Base-by-base conservation (phyloP, 1,139 yeast genomes). In the Wickerhamomyces sp. region DNA sequence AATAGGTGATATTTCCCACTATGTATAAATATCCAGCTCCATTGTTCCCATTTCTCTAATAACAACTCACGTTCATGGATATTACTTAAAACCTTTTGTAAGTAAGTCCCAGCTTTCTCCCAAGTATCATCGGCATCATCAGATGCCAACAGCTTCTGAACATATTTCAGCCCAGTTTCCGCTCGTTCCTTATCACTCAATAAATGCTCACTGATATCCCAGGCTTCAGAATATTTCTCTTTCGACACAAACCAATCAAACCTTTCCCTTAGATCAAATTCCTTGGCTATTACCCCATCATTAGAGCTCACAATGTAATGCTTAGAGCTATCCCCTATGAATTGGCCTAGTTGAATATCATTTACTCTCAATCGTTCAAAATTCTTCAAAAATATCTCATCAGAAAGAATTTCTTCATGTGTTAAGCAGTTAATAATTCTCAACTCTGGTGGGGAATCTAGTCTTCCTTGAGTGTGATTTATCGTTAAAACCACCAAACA, bases 381-480 rank as follows among this genome's bases (percentile, higher is more conserved):
- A 35, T 77, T 75, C 38, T 72, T 74, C 42, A 89, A 63, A 0
- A 85, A 79, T 8, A 92, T 70, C 54, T 84, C 95, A 60, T 92
- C 97, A 29, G 83, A 90, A 44, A 85, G 81, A n/a, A 76, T 72
- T 40, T 87, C 95, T 42, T 78, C 84, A 6, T 94, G 89, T 9
- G 79, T 75, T 2, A 68, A 56, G 4, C 81, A 68, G 54, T 83
- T 82, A 17, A 87, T 64, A 6, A 90, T 67, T 46, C 82, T 76
- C 22, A 92, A 61, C 47, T 89, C 96, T 0, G 97, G 96, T 5
- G 76, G 66, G 18, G 54, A 55, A 1, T 56, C 55, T 32, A 39
- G 26, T 19, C 56, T 61, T 3, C 60, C 62, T 4, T 56, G 47
- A 12, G 49, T 39, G 13, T 42, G 40, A 14, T 44, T 39, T 9